A percentile compares a stretch with the other conserved stretches of the same genome.
phyloP scores from a whole-genome alignment of 768 basidiomycete species.

The Xerocomus potaroensis region DNA sequence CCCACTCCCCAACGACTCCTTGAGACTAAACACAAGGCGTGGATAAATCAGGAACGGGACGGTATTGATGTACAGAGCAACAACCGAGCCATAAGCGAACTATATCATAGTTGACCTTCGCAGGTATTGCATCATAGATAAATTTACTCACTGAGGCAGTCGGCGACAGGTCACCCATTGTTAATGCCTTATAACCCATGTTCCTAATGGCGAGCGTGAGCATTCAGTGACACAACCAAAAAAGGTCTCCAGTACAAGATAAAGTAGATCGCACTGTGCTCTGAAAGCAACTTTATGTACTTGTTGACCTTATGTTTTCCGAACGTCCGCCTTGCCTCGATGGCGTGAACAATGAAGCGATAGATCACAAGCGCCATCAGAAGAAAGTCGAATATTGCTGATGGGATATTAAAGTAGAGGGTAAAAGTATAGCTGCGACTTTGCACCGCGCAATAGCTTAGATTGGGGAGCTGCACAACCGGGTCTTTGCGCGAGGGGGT shows the following conservation, averaged over 20 bases:
- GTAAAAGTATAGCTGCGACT: too few relatives aligned
- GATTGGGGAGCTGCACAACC: too few relatives aligned
- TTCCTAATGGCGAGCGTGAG: slow-evolving; percentile 1
- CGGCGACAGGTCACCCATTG: not conserved
- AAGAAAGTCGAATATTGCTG: slow-evolving; percentile 3
- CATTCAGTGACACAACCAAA: not conserved
- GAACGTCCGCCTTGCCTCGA: not conserved
- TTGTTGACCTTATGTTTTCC: slow-evolving; percentile 5
- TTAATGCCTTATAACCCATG: not conserved
- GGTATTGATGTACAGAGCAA: not conserved
- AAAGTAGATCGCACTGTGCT: slow-evolving; percentile 11
- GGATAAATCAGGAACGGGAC: slow-evolving; percentile 10
- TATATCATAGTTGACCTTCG: not conserved
- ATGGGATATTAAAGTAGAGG: too few relatives aligned
- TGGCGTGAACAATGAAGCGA: not conserved
- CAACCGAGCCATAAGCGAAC: not conserved
- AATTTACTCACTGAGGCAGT: not conserved
- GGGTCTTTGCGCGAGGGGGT: too few relatives aligned
- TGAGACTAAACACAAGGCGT: slow-evolving; percentile 8
- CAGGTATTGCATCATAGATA: too few relatives aligned
- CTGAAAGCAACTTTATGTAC: slow-evolving; percentile 7
- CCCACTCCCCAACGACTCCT: not conserved
- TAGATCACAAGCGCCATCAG: slow-evolving; percentile 1
- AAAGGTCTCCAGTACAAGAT: slow-evolving; percentile 4
- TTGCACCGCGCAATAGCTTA: too few relatives aligned